Base-by-base conservation (phyloP, 495 filamentous ascomycete genomes). In the Podospora conica region DNA sequence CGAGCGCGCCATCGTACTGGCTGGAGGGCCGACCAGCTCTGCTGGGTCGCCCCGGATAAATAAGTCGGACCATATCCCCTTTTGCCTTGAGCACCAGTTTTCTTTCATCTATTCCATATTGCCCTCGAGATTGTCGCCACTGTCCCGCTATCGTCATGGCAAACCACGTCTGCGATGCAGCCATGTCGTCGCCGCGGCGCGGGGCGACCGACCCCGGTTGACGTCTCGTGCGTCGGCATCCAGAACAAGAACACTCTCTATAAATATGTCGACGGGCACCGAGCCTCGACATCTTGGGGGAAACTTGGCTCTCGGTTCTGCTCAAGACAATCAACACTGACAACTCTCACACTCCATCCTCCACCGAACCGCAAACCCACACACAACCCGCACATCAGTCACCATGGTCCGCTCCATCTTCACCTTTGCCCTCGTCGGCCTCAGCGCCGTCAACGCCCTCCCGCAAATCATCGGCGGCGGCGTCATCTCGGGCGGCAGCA, bases 91-190 rank as follows among this genome's bases (percentile, higher is more conserved):
- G 21, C 71, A 62, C 68, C 67, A 68, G 68, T 63, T 48, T n/a
- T 53, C 56, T 59, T 72, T 76, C 74, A 76, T 76, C 69, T 76
- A 76, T 72, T 70, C 63, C 68, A 76, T 76, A 76, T 76, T 76
- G 66, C 71, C 31, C 54, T 63, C 62, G 63, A 75, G 60, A 76
- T 75, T 76, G 68, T 70, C 69, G 71, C 73, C 73, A 72, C 74
- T 66, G 66, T 65, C 70, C 57, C 55, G 53, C 57, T 28, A 64
- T 68, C 48, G 25, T 60, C 31, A 61, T 61, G 57, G 53, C 61
- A 55, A 55, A 55, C 61, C 61, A 63, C 59, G 59, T 20, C 59
- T 24, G 59, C 59, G 59, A 31, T 28, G 4, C 20, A 20, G 11
- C 9, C 59, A 61, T 31, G 40, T 11, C 40, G 40, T 18, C 40